Evolutionary conservation across 1,284 basidiomycete genomes (phyloP).

Genomic region (Ceratobasidium sp.): DNA sequence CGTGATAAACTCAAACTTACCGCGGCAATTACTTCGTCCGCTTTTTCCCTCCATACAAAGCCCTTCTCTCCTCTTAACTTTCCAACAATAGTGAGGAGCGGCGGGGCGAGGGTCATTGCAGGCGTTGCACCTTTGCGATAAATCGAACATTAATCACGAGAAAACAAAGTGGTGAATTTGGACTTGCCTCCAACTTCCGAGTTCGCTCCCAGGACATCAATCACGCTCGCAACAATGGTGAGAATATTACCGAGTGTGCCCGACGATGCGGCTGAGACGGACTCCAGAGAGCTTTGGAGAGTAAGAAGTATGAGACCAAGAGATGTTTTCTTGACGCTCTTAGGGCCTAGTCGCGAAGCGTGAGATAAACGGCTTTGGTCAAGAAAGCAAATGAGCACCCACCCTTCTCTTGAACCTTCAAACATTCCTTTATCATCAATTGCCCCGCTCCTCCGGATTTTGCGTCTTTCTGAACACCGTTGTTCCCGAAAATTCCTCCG

Average conservation of each 20-base stretch:
- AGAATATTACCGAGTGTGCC: constrained; percentile 37
- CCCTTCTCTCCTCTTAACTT: constrained; percentile 82
- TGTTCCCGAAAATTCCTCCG: constrained; percentile 19
- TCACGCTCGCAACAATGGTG: constrained; percentile 19
- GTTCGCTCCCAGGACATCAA: constrained; percentile 27
- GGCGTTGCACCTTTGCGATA: constrained; percentile 23
- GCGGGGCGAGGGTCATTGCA: constrained; percentile 54
- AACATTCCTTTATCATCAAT: constrained; percentile 36
- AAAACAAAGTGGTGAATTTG: constrained; percentile 56
- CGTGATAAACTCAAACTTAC: constrained; percentile 18
- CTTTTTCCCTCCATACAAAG: constrained; percentile 93
- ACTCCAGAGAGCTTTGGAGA: constrained; percentile 31
- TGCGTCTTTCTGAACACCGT: background rate
- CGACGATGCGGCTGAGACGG: constrained; percentile 40
- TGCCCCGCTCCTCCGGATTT: background rate
- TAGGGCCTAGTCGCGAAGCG: background rate
- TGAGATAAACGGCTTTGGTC: no score
- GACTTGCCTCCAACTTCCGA: constrained; percentile 61
- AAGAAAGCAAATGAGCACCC: background rate
- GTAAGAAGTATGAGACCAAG: constrained; percentile 30
- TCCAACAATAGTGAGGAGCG: constrained; percentile 79
- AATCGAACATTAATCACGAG: background rate
- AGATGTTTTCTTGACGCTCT: constrained; percentile 42
- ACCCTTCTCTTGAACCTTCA: constrained; percentile 42
- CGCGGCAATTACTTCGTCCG: constrained; percentile 82